Percentiles rank a stretch among this genome's conserved stretches.
phyloP scores from a whole-genome alignment of 2,329 filamentous ascomycete species.

The Graphilbum fragrans region DNA sequence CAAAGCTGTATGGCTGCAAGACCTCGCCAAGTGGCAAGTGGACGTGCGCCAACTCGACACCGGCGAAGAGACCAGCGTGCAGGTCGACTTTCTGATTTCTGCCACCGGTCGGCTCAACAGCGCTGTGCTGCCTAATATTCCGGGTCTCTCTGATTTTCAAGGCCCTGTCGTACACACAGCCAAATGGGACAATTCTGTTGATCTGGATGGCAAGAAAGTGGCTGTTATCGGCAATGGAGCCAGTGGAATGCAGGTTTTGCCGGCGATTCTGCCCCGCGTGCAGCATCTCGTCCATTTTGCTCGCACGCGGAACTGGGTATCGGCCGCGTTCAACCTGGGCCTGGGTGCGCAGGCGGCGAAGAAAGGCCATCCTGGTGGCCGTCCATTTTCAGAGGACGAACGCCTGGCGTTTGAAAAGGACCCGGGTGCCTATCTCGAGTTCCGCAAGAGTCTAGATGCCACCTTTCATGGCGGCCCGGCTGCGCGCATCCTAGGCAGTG shows the following conservation, averaged over 20 bases:
- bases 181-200: neutral
- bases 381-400: neutral
- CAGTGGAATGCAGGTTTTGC: constrained; percentile 7
- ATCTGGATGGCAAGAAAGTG: constrained; percentile 4
- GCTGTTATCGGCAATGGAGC: constrained; percentile 11
- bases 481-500: neutral
- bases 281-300: constrained; percentile 3
- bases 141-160: neutral
- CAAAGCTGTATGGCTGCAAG: constrained; percentile 3
- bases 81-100: constrained; percentile 7
- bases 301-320: constrained; percentile 7
- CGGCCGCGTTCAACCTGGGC: constrained; percentile 2
- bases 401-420: neutral
- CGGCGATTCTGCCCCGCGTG: constrained; percentile 2
- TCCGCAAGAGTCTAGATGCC: constrained; percentile 1
- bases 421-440: constrained; percentile 1
- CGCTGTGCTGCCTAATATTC: constrained; percentile 1
- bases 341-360: constrained; percentile 1
- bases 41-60: constrained; percentile 26
- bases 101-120: constrained; percentile 3
- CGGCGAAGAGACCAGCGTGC: constrained; percentile 22
- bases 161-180: constrained; percentile 4
- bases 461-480: neutral
- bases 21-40: constrained; percentile 6
- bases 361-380: neutral